A percentile compares a stretch with the other conserved stretches of the same genome.
Conservation (phyloP, 83 land plant genomes). For the Picea abies region DNA sequence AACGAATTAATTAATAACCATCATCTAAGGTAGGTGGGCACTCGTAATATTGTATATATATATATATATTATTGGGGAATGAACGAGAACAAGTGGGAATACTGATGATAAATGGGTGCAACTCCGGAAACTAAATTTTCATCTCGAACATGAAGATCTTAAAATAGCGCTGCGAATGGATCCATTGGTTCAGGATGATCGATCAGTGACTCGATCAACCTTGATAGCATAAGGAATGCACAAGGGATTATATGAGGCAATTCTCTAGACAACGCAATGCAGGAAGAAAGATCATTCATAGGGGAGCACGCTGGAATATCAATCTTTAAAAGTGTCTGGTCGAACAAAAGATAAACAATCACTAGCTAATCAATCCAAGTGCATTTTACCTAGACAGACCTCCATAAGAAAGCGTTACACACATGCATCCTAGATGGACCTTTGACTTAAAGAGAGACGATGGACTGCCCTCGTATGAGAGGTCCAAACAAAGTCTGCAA, state of each 20-base stretch:
- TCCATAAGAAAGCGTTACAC: background rate
- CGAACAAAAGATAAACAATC: background rate
- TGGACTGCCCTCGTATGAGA: too few relatives aligned
- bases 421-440: background rate
- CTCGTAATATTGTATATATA: background rate
- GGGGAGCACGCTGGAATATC: too few relatives aligned
- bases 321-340: background rate
- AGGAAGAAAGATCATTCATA: too few relatives aligned
- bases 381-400: background rate
- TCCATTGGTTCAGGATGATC: background rate
- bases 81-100: background rate
- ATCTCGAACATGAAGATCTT: background rate
- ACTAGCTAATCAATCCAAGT: background rate
- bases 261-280: background rate
- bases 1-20: background rate
- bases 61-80: background rate
- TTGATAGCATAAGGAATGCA: background rate
- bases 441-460: too few relatives aligned
- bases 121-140: background rate
- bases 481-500: too few relatives aligned
- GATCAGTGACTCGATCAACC: background rate
- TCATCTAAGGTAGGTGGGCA: background rate
- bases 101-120: background rate
- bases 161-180: background rate
- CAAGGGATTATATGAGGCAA: background rate